Conservation (phyloP, 179 eudicot genomes). For the Beta lomatogona region DNA sequence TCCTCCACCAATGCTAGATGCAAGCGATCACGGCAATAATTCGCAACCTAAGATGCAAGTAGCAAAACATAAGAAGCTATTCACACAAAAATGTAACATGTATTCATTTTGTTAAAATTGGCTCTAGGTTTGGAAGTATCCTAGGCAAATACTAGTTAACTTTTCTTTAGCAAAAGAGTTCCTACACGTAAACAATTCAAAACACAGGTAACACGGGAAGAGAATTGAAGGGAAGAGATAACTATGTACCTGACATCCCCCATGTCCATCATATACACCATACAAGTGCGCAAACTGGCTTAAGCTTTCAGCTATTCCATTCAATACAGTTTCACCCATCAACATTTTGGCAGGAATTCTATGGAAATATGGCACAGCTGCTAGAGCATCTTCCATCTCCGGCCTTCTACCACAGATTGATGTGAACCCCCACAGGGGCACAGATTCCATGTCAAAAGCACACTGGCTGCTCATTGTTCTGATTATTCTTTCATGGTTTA, state of each 20-base stretch:
- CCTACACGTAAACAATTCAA: not conserved
- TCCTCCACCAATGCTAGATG: conserved; percentile 57
- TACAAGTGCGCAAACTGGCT: conserved; percentile 48
- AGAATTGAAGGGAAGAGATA: conserved; percentile 17
- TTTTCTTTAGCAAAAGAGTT: not conserved
- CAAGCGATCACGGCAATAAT: conserved; percentile 59
- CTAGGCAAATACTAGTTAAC: not conserved
- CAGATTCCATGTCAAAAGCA: conserved; percentile 32
- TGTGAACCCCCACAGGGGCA: conserved; percentile 60
- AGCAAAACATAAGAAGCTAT: conserved; percentile 12
- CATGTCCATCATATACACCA: conserved; percentile 83
- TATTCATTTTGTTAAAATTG: not conserved
- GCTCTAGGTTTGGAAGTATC: not conserved
- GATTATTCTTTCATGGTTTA: conserved; percentile 37
- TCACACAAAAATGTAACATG: not conserved
- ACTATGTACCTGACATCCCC: conserved; percentile 59
- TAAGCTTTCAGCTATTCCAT: conserved; percentile 40
- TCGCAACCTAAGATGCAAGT: conserved; percentile 49
- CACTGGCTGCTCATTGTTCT: conserved; percentile 38
- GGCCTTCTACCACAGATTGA: conserved; percentile 57
- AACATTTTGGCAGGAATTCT: conserved; percentile 54
- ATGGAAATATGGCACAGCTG: conserved; percentile 51
- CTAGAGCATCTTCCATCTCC: conserved; percentile 72
- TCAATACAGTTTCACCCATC: conserved; percentile 32
- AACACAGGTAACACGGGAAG: not conserved